phyloP scores from a whole-genome alignment of 2,329 filamentous ascomycete genomes.

The Alternaria brassicae region DNA sequence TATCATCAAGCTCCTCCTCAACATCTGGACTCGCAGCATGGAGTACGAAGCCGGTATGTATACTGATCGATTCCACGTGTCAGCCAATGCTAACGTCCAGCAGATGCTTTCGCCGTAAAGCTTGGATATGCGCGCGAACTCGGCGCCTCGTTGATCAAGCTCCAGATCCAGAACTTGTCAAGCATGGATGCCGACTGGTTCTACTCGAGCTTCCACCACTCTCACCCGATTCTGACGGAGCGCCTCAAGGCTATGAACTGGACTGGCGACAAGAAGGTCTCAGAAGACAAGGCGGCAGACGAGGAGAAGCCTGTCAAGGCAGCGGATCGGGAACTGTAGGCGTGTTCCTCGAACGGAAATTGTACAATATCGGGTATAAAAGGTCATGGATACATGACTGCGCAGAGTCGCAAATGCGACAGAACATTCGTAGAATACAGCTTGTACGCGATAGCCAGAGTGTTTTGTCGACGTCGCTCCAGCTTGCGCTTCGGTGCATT shows the following conservation, averaged over 20 bases:
- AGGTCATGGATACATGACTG: slow-evolving; percentile 3
- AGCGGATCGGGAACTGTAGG: slow-evolving; percentile 76
- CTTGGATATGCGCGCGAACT: slow-evolving; percentile 87
- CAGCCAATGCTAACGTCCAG: slow-evolving; percentile 33
- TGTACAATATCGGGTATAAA: slow-evolving; percentile 3
- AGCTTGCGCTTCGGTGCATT: neutral
- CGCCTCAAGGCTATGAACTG: slow-evolving; percentile 89
- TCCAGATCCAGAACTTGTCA: slow-evolving; percentile 97
- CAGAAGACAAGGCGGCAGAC: slow-evolving; percentile 59
- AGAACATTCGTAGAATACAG: slow-evolving; percentile 9
- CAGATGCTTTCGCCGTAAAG: slow-evolving; percentile 81
- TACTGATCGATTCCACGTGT: slow-evolving; percentile 4
- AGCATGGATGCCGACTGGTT: slow-evolving; percentile 99
- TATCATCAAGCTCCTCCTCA: slow-evolving; percentile 94
- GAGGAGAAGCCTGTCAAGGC: slow-evolving; percentile 70
- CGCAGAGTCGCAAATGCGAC: slow-evolving; percentile 1
- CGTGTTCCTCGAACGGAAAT: neutral
- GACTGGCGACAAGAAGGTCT: slow-evolving; percentile 69
- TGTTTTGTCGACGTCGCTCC: neutral
- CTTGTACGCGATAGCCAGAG: slow-evolving; percentile 1
- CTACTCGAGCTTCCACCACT: slow-evolving; percentile 98
- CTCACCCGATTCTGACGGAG: slow-evolving; percentile 94
- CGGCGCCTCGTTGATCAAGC: slow-evolving; percentile 88
- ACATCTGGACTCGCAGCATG: slow-evolving; percentile 90
- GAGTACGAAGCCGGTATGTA: slow-evolving; percentile 85